Evolutionary conservation across 1,284 basidiomycete species (phyloP).

Genomic region (Tilletia setariae): DNA sequence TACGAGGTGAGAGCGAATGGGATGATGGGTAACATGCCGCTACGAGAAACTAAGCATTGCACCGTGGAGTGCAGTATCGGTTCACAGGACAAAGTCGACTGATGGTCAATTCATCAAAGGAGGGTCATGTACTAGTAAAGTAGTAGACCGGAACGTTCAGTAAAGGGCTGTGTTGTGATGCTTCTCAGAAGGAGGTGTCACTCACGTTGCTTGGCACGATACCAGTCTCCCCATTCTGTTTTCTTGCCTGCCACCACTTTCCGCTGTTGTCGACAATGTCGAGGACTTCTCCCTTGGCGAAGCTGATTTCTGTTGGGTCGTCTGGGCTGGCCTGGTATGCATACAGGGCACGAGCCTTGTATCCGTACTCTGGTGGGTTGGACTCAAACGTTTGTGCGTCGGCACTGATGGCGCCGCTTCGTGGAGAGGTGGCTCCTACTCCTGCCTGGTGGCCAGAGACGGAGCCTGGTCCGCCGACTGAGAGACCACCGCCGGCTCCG

Average conservation of each 20-base stretch:
- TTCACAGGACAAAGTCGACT: not conserved
- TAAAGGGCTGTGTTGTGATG: constrained; percentile 17
- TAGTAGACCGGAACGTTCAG: not conserved
- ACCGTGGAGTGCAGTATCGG: not conserved
- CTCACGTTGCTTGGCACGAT: constrained; percentile 58
- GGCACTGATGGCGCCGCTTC: constrained; percentile 1
- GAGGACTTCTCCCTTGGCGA: constrained; percentile 85
- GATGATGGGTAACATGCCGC: too few relatives aligned
- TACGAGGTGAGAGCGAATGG: too few relatives aligned
- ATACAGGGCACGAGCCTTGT: constrained; percentile 82
- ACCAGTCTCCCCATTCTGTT: constrained; percentile 74
- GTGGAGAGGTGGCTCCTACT: constrained; percentile 16
- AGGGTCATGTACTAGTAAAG: not conserved
- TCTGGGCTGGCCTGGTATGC: constrained; percentile 85
- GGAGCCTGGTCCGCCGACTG: not conserved
- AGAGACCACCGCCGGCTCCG: constrained; percentile 15
- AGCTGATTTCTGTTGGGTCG: constrained; percentile 94
- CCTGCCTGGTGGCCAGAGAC: constrained; percentile 17
- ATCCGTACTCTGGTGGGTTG: constrained; percentile 51
- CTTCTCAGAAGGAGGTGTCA: constrained; percentile 12
- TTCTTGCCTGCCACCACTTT: constrained; percentile 78
- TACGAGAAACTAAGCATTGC: too few relatives aligned
- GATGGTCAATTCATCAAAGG: not conserved
- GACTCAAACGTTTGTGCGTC: constrained; percentile 13
- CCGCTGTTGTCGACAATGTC: constrained; percentile 85